A percentile compares a stretch with the other conserved stretches of the same genome.
phyloP scores from a whole-genome alignment of 257 asterid genomes.

The Misopates orontium region DNA sequence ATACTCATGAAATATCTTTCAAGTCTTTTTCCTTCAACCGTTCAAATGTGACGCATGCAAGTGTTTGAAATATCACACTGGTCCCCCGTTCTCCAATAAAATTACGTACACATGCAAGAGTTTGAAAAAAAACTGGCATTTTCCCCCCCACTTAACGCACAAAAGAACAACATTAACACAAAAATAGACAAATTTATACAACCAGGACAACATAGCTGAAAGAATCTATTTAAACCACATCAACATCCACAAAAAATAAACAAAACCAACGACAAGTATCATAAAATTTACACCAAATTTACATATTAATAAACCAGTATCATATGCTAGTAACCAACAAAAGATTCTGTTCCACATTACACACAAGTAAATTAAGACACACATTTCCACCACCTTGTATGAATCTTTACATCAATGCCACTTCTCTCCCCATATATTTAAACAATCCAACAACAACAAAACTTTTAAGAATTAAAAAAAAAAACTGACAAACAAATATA shows the following conservation, averaged over 20 bases:
- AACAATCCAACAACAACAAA: conserved; percentile 46
- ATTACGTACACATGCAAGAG: background rate
- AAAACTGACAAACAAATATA: conserved; percentile 38
- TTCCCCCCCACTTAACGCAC: background rate
- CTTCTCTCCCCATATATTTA: conserved; percentile 25
- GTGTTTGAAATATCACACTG: too few relatives aligned
- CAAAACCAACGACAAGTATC: conserved; percentile 20
- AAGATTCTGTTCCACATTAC: conserved; percentile 30
- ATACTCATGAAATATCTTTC: background rate
- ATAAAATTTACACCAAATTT: conserved; percentile 36
- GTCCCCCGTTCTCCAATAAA: too few relatives aligned
- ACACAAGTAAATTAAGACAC: conserved; percentile 18
- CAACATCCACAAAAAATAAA: background rate
- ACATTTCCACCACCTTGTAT: conserved; percentile 27
- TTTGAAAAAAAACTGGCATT: background rate
- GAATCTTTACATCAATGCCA: conserved; percentile 27
- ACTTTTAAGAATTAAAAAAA: conserved; percentile 27
- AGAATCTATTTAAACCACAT: background rate
- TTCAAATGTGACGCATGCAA: too few relatives aligned
- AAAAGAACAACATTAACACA: too few relatives aligned
- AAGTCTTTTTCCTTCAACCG: background rate
- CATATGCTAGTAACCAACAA: conserved; percentile 16
- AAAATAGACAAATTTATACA: too few relatives aligned
- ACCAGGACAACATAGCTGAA: too few relatives aligned
- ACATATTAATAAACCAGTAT: conserved; percentile 17